Percentiles rank a stretch among this genome's conserved stretches.
phyloP scores from a whole-genome alignment of 192 early-diverging fungal genomes.

The Jimgerdemannia flammicorona region DNA sequence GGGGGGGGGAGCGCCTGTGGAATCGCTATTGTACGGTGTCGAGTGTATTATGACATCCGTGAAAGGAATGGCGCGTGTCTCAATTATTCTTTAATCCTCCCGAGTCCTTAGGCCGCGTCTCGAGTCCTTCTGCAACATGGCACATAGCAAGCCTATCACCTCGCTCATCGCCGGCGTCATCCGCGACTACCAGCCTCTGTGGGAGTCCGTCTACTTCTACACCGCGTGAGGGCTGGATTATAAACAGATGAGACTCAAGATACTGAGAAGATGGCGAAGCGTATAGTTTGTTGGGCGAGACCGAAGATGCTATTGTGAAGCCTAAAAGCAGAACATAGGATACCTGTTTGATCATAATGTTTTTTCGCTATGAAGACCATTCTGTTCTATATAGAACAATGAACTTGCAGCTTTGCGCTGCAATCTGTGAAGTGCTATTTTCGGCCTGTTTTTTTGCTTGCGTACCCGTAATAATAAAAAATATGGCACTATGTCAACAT shows the following conservation, averaged over 20 bases:
- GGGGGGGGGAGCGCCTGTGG: constrained; percentile 47
- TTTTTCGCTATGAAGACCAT: too few relatives aligned
- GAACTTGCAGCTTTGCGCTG: too few relatives aligned
- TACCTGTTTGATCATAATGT: too few relatives aligned
- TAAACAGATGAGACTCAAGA: neutral
- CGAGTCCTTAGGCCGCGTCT: constrained; percentile 47
- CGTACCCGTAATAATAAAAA: too few relatives aligned
- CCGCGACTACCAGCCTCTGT: constrained; percentile 85
- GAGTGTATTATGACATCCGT: neutral
- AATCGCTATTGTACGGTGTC: neutral
- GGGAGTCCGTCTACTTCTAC: constrained; percentile 90
- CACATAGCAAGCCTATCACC: constrained; percentile 71
- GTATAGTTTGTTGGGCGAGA: too few relatives aligned
- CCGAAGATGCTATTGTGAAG: too few relatives aligned
- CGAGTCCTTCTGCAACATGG: constrained; percentile 57
- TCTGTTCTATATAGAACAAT: too few relatives aligned
- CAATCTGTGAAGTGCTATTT: too few relatives aligned
- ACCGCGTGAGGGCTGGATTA: constrained; percentile 26
- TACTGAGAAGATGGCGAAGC: too few relatives aligned
- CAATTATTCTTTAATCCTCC: constrained; percentile 2
- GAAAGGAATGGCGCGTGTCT: neutral
- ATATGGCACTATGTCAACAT: too few relatives aligned
- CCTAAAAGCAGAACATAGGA: too few relatives aligned
- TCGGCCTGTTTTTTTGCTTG: too few relatives aligned
- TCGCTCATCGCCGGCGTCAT: constrained; percentile 74